Percentiles rank a stretch among this genome's conserved stretches.
Evolutionary conservation across 2,329 filamentous ascomycete genomes (phyloP).

Genomic region (Camptophora hylomeconis): DNA sequence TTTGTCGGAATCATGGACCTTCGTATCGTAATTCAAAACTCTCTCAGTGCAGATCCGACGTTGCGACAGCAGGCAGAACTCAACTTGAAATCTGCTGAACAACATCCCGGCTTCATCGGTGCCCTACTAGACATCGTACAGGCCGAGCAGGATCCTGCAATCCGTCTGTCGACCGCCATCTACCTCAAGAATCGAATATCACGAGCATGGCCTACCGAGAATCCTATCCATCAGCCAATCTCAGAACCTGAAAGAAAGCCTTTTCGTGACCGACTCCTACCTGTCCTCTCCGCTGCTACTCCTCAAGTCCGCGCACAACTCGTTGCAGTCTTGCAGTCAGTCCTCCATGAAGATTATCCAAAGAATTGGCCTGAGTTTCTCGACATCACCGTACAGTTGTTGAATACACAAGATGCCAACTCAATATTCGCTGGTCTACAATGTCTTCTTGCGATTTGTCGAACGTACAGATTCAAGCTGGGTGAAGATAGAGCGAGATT

Average conservation of each 20-base stretch:
- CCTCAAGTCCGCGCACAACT: slow-evolving; percentile 81
- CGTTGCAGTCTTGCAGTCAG: slow-evolving; percentile 86
- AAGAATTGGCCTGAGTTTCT: slow-evolving; percentile 89
- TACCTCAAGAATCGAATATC: slow-evolving; percentile 97
- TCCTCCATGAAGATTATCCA: slow-evolving; percentile 91
- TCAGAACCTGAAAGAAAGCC: slow-evolving; percentile 78
- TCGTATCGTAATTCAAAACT: slow-evolving; percentile 50
- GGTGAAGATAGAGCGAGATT: slow-evolving; percentile 75
- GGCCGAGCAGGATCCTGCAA: slow-evolving; percentile 69
- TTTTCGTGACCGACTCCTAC: slow-evolving; percentile 78
- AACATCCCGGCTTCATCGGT: slow-evolving; percentile 78
- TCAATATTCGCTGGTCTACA: slow-evolving; percentile 89
- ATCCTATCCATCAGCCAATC: slow-evolving; percentile 59
- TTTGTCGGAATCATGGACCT: too few species aligned
- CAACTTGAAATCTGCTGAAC: slow-evolving; percentile 71
- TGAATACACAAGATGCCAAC: slow-evolving; percentile 72
- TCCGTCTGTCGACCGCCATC: slow-evolving; percentile 82
- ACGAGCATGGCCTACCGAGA: slow-evolving; percentile 80
- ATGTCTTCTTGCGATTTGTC: slow-evolving; percentile 86
- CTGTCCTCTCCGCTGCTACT: slow-evolving; percentile 69
- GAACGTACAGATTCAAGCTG: slow-evolving; percentile 87
- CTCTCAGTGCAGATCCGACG: slow-evolving; percentile 49
- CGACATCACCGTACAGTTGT: slow-evolving; percentile 77
- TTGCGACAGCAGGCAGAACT: slow-evolving; percentile 49
- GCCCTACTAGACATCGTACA: slow-evolving; percentile 83